Percentiles rank a stretch among this genome's conserved stretches.
These are phyloP conservation scores for Claviceps sp. DNA, from an alignment of 2,329 filamentous ascomycete genomes.

Conservation along the genomic window DNA sequence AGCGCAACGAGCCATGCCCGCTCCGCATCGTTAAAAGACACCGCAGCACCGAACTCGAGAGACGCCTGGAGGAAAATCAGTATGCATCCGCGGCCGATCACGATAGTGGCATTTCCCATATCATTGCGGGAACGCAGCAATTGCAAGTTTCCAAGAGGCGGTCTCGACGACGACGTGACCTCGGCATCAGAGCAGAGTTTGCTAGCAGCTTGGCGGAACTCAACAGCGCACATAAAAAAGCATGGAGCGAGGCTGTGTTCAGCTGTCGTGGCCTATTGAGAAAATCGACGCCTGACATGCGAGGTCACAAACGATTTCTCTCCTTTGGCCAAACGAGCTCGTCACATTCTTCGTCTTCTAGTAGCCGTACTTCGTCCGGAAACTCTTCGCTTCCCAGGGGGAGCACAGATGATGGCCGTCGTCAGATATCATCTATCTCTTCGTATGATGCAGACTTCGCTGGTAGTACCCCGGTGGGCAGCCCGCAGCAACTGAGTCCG, in stretches of 20 bases:
- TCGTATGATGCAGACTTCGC: neutral
- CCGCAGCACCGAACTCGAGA: neutral
- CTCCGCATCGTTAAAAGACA: constrained; percentile 35
- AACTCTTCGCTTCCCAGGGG: neutral
- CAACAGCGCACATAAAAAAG: neutral
- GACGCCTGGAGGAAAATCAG: neutral
- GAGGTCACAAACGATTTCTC: constrained; percentile 1
- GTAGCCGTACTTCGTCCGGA: constrained; percentile 1
- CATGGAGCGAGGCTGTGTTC: constrained; percentile 8
- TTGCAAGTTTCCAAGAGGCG: constrained; percentile 8
- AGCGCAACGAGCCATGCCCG: constrained; percentile 26
- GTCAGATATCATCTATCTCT: constrained; percentile 2
- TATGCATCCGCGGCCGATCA: neutral
- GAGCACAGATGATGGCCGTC: neutral
- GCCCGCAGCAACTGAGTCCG: constrained; percentile 1
- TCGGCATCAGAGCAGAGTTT: neutral
- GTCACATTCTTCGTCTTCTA: constrained; percentile 1
- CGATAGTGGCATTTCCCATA: constrained; percentile 1
- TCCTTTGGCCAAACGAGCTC: constrained; percentile 3
- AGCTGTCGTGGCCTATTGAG: constrained; percentile 8
- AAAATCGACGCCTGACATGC: constrained; percentile 6
- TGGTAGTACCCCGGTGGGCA: neutral
- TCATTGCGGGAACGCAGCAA: neutral
- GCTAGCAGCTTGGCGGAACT: constrained; percentile 7
- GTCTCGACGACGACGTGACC: neutral